Conservation (phyloP, 2,329 filamentous ascomycete genomes). For the Stagonosporopsis rhizophila region DNA sequence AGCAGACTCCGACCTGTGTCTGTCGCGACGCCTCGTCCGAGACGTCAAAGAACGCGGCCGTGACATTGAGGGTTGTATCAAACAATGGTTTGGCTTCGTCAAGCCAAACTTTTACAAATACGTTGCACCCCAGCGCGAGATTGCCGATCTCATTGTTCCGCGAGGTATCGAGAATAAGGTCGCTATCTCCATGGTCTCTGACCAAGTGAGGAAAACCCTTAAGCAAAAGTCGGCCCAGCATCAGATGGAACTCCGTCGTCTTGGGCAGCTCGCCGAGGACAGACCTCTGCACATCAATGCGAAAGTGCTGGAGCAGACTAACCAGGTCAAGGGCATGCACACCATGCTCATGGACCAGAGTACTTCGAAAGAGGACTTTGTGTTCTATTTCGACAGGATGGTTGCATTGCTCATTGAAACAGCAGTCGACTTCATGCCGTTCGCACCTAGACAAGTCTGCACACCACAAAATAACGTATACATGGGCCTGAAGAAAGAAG, state of each 20-base stretch:
- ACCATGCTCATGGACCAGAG: slow-evolving; percentile 85
- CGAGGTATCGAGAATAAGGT: slow-evolving; percentile 94
- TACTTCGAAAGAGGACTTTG: slow-evolving; percentile 85
- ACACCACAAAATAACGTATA: slow-evolving; percentile 78
- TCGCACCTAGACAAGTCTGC: slow-evolving; percentile 66
- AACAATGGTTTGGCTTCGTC: slow-evolving; percentile 96
- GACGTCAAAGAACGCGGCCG: slow-evolving; percentile 89
- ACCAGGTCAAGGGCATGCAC: slow-evolving; percentile 85
- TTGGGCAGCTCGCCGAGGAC: slow-evolving; percentile 75
- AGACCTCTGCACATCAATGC: slow-evolving; percentile 78
- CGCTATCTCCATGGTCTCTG: slow-evolving; percentile 92
- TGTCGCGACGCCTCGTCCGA: slow-evolving; percentile 73
- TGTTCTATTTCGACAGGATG: slow-evolving; percentile 95
- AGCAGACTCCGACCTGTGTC: slow-evolving; percentile 91
- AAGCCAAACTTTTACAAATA: slow-evolving; percentile 97
- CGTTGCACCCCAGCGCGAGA: slow-evolving; percentile 88
- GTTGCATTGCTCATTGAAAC: slow-evolving; percentile 83
- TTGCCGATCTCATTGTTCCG: slow-evolving; percentile 94
- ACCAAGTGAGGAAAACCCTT: slow-evolving; percentile 88
- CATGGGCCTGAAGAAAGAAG: slow-evolving; percentile 72
- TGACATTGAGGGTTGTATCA: slow-evolving; percentile 94
- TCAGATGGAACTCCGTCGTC: slow-evolving; percentile 75
- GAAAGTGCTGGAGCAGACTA: slow-evolving; percentile 74
- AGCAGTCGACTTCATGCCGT: slow-evolving; percentile 65
- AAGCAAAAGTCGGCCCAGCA: slow-evolving; percentile 85